A percentile compares a stretch with the other conserved stretches of the same genome.
Evolutionary conservation across 441 rosid species (phyloP).

Genomic region (Gossypium davidsonii): DNA sequence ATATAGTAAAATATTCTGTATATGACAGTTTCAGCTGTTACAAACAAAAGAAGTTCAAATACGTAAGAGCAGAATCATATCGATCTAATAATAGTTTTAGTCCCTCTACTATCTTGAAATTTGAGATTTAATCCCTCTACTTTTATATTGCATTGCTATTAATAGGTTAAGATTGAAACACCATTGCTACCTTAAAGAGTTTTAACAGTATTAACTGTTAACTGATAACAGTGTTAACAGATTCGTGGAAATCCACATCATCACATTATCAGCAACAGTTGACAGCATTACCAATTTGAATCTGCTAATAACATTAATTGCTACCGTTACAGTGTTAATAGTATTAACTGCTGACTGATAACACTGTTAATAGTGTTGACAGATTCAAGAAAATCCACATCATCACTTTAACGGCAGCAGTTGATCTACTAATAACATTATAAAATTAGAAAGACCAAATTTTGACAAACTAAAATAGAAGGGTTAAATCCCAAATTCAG

Average conservation of each 20-base stretch:
- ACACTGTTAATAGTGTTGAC: not conserved
- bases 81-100: not conserved
- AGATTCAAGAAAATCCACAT: too few species aligned
- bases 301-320: not conserved
- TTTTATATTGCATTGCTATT: not conserved
- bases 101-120: not conserved
- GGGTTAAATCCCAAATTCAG: too few species aligned
- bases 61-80: not conserved
- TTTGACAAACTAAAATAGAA: too few species aligned
- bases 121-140: not conserved
- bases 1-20: slow-evolving; percentile 68
- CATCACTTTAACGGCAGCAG: too few species aligned
- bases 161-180: not conserved
- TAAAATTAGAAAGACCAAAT: too few species aligned
- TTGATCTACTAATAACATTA: too few species aligned
- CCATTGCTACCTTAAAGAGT: not conserved
- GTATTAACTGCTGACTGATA: not conserved
- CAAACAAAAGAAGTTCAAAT: not conserved
- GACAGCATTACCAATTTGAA: too few species aligned
- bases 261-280: too few species aligned
- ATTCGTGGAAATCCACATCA: too few species aligned
- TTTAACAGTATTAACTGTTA: not conserved
- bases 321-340: not conserved
- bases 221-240: too few species aligned
- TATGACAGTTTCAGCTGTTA: slow-evolving; percentile 68